Base-by-base conservation (phyloP, 208 protist species). In the Leishmania braziliensis region DNA sequence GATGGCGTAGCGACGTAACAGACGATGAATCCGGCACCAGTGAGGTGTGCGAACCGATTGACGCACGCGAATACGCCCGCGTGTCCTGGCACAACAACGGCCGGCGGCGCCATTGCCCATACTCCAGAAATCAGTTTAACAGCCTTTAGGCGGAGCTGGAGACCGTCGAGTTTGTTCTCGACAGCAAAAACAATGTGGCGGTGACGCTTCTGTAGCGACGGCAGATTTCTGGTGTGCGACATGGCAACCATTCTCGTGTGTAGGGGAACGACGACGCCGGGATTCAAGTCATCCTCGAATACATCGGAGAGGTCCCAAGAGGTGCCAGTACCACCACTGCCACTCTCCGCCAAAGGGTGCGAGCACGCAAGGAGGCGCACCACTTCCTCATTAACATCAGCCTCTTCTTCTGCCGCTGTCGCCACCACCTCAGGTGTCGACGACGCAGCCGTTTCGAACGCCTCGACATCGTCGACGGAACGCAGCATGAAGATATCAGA, bases 11-110 rank as follows among this genome's bases (percentile, higher is more conserved):
- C 86, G 18, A 85, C 58, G 81, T 96, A 97, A 82, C 94, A 97
- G 2, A 97, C 58, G 6, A 93, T 88, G 73, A 94, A 95, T n/a
- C 92, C 92, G 3, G 91, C 83, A 26, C 94, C 94, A 0, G 94
- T 97, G 12, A 91, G 94, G 10, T 87, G 88, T 6, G 87, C 88
- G 77, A 87, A 95, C 71, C 91, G 91, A 80, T 95, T 97, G 4
- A 90, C 81, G 74, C 88, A 94, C 6, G 91, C 92, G 68, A 89
- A 90, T 6, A 96, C 71, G 36, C 85, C 94, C 26, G 83, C 84
- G 29, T 72, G 74, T n/a, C 48, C 84, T 5, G 78, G 76, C 2
- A 83, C 51, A 63, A 97, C 90, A 18, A 68, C 39, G 9, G 84
- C 68, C 12, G 91, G 90, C 39, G 94, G 94, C 0, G 88, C 82